A percentile compares a stretch with the other conserved stretches of the same genome.
These are phyloP conservation scores for Strobilomyces dryophilus DNA, from an alignment of 768 basidiomycete genomes.

Conservation along the genomic window DNA sequence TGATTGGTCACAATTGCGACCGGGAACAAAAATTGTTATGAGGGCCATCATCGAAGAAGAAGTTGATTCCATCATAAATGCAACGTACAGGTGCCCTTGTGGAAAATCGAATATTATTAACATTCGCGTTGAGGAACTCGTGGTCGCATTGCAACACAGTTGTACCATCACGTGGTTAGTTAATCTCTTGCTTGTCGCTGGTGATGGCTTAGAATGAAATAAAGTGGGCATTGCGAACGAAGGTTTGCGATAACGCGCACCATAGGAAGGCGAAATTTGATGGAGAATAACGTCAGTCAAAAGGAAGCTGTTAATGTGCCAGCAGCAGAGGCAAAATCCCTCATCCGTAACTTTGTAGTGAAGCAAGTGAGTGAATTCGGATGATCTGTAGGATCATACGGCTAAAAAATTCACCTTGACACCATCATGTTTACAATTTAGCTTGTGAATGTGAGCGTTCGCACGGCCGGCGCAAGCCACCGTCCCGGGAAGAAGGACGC, in stretches of 20 bases:
- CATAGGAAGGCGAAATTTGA: not conserved
- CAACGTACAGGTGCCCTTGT: not conserved
- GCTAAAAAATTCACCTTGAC: not conserved
- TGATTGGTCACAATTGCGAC: not conserved
- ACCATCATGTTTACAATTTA: not conserved
- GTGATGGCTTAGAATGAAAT: not conserved
- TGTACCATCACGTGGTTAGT: not conserved
- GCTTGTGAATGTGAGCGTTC: too few species aligned
- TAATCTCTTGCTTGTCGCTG: not conserved
- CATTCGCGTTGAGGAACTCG: not conserved
- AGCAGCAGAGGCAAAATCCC: not conserved
- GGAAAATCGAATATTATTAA: not conserved
- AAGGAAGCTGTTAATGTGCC: not conserved
- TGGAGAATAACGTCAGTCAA: not conserved
- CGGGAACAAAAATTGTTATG: not conserved
- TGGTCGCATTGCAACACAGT: not conserved
- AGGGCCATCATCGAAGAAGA: not conserved
- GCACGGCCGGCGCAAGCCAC: constrained; percentile 84
- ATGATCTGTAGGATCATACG: not conserved
- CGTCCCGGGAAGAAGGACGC: constrained; percentile 86
- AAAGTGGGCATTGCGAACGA: not conserved
- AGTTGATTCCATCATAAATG: not conserved
- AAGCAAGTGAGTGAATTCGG: not conserved
- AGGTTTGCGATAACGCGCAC: not conserved
- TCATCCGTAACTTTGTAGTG: not conserved